A percentile compares a stretch with the other conserved stretches of the same genome.
Conservation (phyloP, 2,329 filamentous ascomycete genomes). For the Neoarthrinium moseri region DNA sequence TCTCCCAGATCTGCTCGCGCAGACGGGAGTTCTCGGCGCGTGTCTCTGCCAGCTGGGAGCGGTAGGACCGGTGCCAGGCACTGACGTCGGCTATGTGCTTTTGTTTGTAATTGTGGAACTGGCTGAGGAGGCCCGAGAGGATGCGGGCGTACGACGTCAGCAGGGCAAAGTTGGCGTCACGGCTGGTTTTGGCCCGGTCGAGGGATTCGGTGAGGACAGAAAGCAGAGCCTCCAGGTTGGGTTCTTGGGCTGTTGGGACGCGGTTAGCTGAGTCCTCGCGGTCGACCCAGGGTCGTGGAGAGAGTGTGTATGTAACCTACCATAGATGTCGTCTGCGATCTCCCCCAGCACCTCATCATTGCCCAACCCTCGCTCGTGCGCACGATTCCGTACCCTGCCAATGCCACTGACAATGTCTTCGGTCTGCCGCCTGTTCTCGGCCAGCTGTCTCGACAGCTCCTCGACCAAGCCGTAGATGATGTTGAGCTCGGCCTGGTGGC, state of each 20-base stretch:
- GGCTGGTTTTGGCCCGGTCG: slow-evolving; percentile 59
- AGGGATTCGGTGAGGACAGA: slow-evolving; percentile 61
- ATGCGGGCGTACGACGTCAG: slow-evolving; percentile 58
- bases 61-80: slow-evolving; percentile 66
- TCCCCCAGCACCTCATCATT: slow-evolving; percentile 59
- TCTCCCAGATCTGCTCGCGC: slow-evolving; percentile 66
- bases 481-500: slow-evolving; percentile 66
- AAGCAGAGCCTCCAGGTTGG: slow-evolving; percentile 60
- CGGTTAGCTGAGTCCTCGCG: too few species aligned
- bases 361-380: slow-evolving; percentile 47
- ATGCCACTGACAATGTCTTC: slow-evolving; percentile 64
- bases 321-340: slow-evolving; percentile 55
- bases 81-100: slow-evolving; percentile 61
- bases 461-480: slow-evolving; percentile 69
- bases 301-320: slow-evolving; percentile 33
- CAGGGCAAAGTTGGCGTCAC: slow-evolving; percentile 31
- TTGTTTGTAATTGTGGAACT: slow-evolving; percentile 66
- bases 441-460: slow-evolving; percentile 61
- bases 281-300: too few species aligned
- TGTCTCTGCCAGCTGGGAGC: slow-evolving; percentile 62
- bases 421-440: slow-evolving; percentile 60
- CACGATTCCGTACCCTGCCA: slow-evolving; percentile 58
- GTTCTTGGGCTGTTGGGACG: slow-evolving; percentile 46
- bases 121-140: slow-evolving; percentile 57
- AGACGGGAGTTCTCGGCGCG: slow-evolving; percentile 63